phyloP scores from a whole-genome alignment of 352 stramenopile genomes.

The Phytopythium cucurbitacearum region DNA sequence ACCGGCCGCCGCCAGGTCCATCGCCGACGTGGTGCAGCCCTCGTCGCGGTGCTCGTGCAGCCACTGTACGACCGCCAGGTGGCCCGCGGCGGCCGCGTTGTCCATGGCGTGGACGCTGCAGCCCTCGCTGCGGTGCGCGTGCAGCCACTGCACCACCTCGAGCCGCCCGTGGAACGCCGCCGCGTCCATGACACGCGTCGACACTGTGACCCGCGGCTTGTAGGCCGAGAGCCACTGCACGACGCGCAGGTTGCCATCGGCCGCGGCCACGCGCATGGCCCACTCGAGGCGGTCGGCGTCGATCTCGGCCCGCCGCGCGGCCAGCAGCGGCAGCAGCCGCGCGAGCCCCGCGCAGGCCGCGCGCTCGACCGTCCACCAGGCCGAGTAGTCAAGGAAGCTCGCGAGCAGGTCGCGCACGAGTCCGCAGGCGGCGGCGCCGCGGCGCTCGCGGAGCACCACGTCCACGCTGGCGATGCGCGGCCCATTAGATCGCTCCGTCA shows the following conservation, averaged over 20 bases:
- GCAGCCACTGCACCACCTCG: constrained; percentile 50
- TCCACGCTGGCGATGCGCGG: constrained; percentile 35
- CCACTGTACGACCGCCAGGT: constrained; percentile 52
- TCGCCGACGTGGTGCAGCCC: constrained; percentile 54
- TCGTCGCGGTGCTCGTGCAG: constrained; percentile 49
- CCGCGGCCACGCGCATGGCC: constrained; percentile 42
- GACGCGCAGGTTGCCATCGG: constrained; percentile 27
- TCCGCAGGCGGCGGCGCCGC: constrained; percentile 19
- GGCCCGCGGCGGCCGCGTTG: constrained; percentile 44
- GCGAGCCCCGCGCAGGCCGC: constrained; percentile 45
- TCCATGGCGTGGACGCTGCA: constrained; percentile 61
- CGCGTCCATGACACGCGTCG: constrained; percentile 57
- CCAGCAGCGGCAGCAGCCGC: constrained; percentile 39
- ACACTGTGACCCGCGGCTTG: constrained; percentile 21
- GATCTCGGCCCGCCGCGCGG: constrained; percentile 29
- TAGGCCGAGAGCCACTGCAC: constrained; percentile 38
- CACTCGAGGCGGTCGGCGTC: constrained; percentile 50
- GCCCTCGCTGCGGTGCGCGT: constrained; percentile 46
- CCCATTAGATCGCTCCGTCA: no score
- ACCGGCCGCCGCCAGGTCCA: constrained; percentile 51
- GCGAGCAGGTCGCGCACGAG: constrained; percentile 40
- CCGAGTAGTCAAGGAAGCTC: constrained; percentile 49
- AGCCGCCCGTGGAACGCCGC: constrained; percentile 57
- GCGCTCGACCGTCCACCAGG: constrained; percentile 47
- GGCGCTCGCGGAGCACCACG: constrained; percentile 27